Conservation (phyloP, 2,329 filamentous ascomycete species). For the Didymella exigua region DNA sequence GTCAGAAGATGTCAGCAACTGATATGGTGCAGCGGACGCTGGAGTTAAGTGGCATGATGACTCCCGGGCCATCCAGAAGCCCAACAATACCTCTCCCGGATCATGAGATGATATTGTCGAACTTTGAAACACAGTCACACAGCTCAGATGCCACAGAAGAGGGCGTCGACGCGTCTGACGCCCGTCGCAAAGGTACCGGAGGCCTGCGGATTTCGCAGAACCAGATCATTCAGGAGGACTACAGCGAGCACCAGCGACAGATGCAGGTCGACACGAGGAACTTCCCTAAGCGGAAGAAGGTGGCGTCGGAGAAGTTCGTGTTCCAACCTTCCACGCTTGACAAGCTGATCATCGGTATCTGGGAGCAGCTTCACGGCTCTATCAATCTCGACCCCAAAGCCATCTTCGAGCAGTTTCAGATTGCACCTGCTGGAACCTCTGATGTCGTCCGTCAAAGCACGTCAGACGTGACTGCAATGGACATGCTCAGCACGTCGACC, state of each 20-base stretch:
- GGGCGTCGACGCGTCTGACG: neutral
- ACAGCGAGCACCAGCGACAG: conserved; percentile 40
- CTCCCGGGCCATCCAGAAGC: conserved; percentile 31
- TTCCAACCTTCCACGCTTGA: conserved; percentile 56
- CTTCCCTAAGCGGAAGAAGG: conserved; percentile 43
- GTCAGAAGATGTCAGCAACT: neutral
- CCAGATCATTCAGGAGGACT: conserved; percentile 35
- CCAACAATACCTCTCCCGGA: conserved; percentile 20
- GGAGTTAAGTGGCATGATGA: conserved; percentile 34
- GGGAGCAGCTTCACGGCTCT: conserved; percentile 56
- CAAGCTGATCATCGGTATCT: conserved; percentile 57
- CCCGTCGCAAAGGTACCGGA: conserved; percentile 35
- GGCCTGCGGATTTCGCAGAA: conserved; percentile 37
- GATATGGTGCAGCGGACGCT: conserved; percentile 26
- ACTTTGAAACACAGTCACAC: conserved; percentile 12
- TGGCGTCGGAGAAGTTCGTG: conserved; percentile 46
- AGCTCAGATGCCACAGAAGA: conserved; percentile 9
- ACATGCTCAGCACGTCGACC: conserved; percentile 19
- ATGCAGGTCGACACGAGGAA: conserved; percentile 41
- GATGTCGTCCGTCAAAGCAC: conserved; percentile 20
- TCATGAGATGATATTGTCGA: conserved; percentile 8
- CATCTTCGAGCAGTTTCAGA: conserved; percentile 42
- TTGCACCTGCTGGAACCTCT: conserved; percentile 23
- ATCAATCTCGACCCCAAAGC: conserved; percentile 50
- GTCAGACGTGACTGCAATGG: conserved; percentile 14